Evolutionary conservation across 768 basidiomycete genomes (phyloP), one percentile per base, ranked within the genome.

Genomic region (Crepidotus variabilis): DNA sequence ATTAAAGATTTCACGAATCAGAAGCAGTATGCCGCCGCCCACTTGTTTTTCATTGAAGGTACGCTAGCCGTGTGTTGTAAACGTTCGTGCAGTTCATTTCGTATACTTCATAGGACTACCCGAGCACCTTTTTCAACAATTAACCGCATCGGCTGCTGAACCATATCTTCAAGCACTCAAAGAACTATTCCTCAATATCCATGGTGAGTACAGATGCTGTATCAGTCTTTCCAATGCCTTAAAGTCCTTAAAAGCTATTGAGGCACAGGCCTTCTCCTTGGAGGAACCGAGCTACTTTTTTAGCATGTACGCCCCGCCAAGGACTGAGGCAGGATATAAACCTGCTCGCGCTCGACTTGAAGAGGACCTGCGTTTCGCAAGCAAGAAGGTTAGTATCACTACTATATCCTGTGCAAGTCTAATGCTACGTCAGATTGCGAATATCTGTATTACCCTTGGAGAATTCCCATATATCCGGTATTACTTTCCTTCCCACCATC

Each of bases 401-500:
- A 16, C 52, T 52, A n/a, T 14, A 6, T 24, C 47, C 47, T 21
- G 22, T 14, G 18, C 23, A 49, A 52, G 16, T 54, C 46, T 56
- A 48, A 50, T 39, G 43, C 14, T 46, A 54, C 35, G 47, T 33
- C 64, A 90, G 94, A 87, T 99, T 60, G 71, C 92, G 23, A 97
- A 98, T 63, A 72, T 95, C 2, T 92, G 94, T 69, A 88, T 97
- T 14, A 84, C 92, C 0, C 72, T 98, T 24, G 89, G 93, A 64
- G 97, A 99, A 68, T 92, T 87, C 65, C 97, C 97, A 0, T 88
- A 83, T 67, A 87, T 98, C 61, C 88, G 96, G 32, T 98, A 96
- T 73, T 98, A 97, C 68, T 73, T 90, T 52, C 93, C 96, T 4
- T 74, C 84, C 11, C 82, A 89, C 59, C 93, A 94, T 64, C 77